Base-by-base conservation (phyloP, 768 basidiomycete genomes). In the Melanogaster broomeanus region DNA sequence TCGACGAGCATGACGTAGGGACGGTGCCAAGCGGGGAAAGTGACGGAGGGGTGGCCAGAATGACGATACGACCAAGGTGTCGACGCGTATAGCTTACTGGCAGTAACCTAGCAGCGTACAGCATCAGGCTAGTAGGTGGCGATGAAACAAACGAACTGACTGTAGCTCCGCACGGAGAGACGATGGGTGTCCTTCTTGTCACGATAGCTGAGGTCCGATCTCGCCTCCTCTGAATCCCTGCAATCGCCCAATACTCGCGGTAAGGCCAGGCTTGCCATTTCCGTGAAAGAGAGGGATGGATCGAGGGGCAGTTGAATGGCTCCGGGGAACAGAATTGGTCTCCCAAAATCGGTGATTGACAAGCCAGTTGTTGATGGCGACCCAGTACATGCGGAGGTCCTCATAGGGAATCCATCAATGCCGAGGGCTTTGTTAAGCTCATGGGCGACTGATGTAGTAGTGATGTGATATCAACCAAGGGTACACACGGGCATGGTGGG, bases 1-100 rank as follows among this genome's bases (percentile, higher is more conserved):
- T 64, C 63, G 13, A 64, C 37, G 21, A 64, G 54, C 64, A 64
- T 53, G 11, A 66, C 25, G 27, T 64, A 64, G n/a, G 64, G 64
- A 12, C 64, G 61, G 24, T 64, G 63, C 64, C 64, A 64, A 42
- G 63, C 42, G 27, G 61, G 51, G 33, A 64, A 64, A 18, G 62
- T 50, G 33, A 64, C 40, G 2, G 54, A 53, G 15, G 53, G 52
- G 30, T 64, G 63, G 42, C 63, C 66, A 25, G n/a, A 21, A 47
- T 19, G 6, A 7, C 3, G 22, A 24, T 15, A 10, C 30, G 6
- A 8, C 1, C 11, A 8, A 13, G 21, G 18, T 18, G 6, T 7
- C 3, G 7, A 25, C 21, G n/a, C 31, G 2, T 12, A 27, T 6
- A 44, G 48, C 64, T 41, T 56, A 64, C 63, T 63, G 57, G 64